Evolutionary conservation across 306 rosid species (phyloP).

Genomic region (Quercus parvula): DNA sequence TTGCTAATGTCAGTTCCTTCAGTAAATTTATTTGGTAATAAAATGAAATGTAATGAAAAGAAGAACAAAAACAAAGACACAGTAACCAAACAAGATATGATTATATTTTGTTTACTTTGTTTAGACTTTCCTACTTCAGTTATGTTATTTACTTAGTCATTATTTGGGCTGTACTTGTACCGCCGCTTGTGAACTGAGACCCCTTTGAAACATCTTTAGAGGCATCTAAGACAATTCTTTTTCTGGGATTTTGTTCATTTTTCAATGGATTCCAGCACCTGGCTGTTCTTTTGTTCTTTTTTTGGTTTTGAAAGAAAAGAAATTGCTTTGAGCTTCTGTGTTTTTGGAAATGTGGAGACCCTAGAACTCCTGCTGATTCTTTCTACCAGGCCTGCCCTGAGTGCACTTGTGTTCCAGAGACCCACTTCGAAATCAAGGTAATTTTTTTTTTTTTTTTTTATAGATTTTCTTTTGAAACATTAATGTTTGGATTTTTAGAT

Average conservation of each 20-base stretch:
- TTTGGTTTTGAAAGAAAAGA: constrained; percentile 4
- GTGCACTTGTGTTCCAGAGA: constrained; percentile 86
- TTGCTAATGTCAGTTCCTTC: too few species aligned
- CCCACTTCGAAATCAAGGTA: constrained; percentile 88
- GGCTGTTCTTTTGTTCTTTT: constrained; percentile 7
- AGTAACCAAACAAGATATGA: too few species aligned
- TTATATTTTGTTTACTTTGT: too few species aligned
- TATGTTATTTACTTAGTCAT: too few species aligned
- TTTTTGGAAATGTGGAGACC: constrained; percentile 74
- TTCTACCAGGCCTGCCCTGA: constrained; percentile 84
- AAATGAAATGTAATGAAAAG: too few species aligned
- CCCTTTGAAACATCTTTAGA: constrained; percentile 31
- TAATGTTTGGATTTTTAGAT: too few species aligned
- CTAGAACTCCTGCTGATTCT: constrained; percentile 85
- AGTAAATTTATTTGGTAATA: too few species aligned
- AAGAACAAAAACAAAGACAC: too few species aligned
- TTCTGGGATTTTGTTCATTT: constrained; percentile 38
- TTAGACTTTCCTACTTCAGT: too few species aligned
- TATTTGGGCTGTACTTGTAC: too few species aligned
- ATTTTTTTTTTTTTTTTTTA: neutral
- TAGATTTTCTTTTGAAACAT: too few species aligned
- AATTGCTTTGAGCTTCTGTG: neutral
- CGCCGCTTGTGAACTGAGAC: constrained; percentile 30
- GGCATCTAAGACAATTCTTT: constrained; percentile 3
- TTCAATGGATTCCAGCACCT: constrained; percentile 41